phyloP scores from a whole-genome alignment of 805 yeast species.

The Pichia californica region DNA sequence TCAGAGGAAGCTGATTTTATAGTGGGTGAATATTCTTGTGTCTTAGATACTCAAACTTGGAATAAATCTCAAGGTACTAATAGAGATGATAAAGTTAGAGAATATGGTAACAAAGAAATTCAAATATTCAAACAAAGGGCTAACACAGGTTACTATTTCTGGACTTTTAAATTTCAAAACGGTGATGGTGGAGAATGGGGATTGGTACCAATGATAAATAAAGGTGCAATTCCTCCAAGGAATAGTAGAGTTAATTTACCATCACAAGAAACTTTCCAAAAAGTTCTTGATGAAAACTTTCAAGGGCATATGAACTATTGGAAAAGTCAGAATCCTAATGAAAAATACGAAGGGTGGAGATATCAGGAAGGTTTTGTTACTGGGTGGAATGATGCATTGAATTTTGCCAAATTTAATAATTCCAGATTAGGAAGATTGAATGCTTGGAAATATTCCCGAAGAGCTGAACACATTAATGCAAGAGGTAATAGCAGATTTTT shows the following conservation, averaged over 20 bases:
- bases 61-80: conserved; percentile 31
- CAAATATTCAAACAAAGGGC: conserved; percentile 46
- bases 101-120: conserved; percentile 56
- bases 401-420: conserved; percentile 61
- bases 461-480: conserved; percentile 48
- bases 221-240: conserved; percentile 46
- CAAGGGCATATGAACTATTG: conserved; percentile 59
- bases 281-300: conserved; percentile 31
- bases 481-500: conserved; percentile 51
- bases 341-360: conserved; percentile 73
- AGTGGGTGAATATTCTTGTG: conserved; percentile 90
- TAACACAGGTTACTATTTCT: conserved; percentile 70
- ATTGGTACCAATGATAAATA: conserved; percentile 64
- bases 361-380: conserved; percentile 70
- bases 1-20: conserved; percentile 51
- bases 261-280: conserved; percentile 35
- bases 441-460: conserved; percentile 63
- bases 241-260: conserved; percentile 29
- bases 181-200: conserved; percentile 99
- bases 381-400: conserved; percentile 69
- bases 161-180: conserved; percentile 82
- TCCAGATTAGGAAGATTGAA: conserved; percentile 67
- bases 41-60: conserved; percentile 76
- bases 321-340: conserved; percentile 50
- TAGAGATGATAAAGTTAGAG: conserved; percentile 49